These are phyloP conservation scores for Camelina hispida DNA, from an alignment of 345 rosid species.

Conservation along the genomic window DNA sequence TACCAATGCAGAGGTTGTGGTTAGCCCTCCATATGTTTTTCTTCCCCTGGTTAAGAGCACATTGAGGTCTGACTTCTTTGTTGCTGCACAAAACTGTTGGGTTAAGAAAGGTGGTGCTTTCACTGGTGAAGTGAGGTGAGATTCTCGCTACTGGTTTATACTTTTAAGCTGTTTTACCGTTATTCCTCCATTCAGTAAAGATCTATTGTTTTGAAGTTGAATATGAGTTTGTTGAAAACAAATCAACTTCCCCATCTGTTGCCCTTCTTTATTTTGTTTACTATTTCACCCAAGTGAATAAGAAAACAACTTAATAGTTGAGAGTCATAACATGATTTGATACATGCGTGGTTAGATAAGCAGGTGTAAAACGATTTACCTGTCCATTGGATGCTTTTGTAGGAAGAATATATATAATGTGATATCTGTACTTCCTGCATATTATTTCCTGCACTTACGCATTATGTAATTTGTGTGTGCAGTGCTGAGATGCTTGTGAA, in stretches of 20 bases:
- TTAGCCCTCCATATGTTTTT: conserved; percentile 87
- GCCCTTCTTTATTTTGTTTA: not conserved
- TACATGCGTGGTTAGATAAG: not conserved
- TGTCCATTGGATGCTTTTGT: not conserved
- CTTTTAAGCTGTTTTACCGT: not conserved
- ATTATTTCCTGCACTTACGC: conserved; percentile 17
- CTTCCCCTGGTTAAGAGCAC: conserved; percentile 68
- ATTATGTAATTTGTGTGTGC: conserved; percentile 25
- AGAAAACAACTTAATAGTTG: not conserved
- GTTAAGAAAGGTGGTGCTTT: conserved; percentile 94
- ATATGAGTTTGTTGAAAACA: not conserved
- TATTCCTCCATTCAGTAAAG: not conserved
- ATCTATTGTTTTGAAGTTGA: conserved; percentile 7
- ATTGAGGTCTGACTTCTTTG: conserved; percentile 74
- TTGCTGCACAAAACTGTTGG: conserved; percentile 97
- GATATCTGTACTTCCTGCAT: not conserved
- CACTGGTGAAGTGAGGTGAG: conserved; percentile 92
- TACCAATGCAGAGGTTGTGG: conserved; percentile 70
- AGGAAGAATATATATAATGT: not conserved
- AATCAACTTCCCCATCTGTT: not conserved
- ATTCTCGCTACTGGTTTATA: not conserved
- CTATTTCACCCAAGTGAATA: not conserved
- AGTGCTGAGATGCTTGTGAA: conserved; percentile 95
- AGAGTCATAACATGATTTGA: not conserved
- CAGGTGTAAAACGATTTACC: not conserved